Conservation (phyloP, 148 eudicot species). For the Chenopodium album region DNA sequence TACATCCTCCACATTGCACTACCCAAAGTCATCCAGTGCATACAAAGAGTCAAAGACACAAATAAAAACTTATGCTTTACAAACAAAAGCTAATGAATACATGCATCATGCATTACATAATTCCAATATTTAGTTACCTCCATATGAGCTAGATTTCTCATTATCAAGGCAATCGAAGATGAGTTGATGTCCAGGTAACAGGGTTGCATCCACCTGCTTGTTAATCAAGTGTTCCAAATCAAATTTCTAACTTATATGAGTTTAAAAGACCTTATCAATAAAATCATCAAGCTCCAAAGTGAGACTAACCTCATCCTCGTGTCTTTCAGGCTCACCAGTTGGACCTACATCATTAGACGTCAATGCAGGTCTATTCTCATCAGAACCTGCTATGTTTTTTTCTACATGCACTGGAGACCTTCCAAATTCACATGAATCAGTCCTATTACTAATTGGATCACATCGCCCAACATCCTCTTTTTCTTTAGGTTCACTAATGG, state of each 20-base stretch:
- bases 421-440: not conserved
- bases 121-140: constrained; percentile 4
- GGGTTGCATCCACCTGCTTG: constrained; percentile 15
- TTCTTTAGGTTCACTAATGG: constrained; percentile 17
- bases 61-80: not conserved
- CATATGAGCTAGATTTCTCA: not conserved
- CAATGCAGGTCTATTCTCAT: not conserved
- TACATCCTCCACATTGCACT: too few relatives aligned
- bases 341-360: constrained; percentile 3
- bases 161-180: not conserved
- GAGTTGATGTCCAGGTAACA: constrained; percentile 1
- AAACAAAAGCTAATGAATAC: not conserved
- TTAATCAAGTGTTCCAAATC: constrained; percentile 1
- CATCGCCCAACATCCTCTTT: constrained; percentile 2
- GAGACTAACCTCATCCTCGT: constrained; percentile 25
- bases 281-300: not conserved
- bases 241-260: not conserved
- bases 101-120: not conserved
- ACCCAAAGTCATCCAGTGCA: not conserved
- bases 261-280: not conserved
- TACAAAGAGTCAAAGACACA: not conserved
- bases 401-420: constrained; percentile 15
- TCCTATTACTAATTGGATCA: constrained; percentile 3
- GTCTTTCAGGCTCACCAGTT: constrained; percentile 1
- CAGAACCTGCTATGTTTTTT: constrained; percentile 8